Percentiles rank a stretch among this genome's conserved stretches.
These are phyloP conservation scores for Fragilaria crotonensis DNA, from an alignment of 108 stramenopile genomes.

Conservation along the genomic window DNA sequence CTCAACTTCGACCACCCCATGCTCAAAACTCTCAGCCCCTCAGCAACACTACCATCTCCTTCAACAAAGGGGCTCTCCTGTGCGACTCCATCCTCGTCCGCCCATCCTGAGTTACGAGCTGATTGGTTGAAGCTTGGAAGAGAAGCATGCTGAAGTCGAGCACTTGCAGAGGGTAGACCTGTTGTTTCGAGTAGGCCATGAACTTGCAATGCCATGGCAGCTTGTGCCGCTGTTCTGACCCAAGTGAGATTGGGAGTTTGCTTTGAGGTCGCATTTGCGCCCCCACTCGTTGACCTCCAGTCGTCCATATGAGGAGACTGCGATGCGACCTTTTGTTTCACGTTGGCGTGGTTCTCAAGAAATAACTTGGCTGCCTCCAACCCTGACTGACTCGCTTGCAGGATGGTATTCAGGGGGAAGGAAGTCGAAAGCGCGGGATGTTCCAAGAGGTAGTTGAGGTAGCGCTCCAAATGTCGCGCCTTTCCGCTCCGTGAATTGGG, in stretches of 20 bases:
- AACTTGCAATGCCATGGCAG: slow-evolving; percentile 77
- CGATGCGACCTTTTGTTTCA: slow-evolving; percentile 28
- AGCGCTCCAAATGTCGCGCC: slow-evolving; percentile 56
- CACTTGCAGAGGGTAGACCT: slow-evolving; percentile 71
- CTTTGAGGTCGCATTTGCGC: slow-evolving; percentile 14
- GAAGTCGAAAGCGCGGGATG: slow-evolving; percentile 75
- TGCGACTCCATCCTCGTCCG: slow-evolving; percentile 31
- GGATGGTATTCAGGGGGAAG: slow-evolving; percentile 73
- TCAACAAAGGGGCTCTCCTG: neutral
- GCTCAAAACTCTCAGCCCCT: slow-evolving; percentile 50
- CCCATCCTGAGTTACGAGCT: slow-evolving; percentile 37
- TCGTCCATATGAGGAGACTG: slow-evolving; percentile 27
- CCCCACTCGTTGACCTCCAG: slow-evolving; percentile 8
- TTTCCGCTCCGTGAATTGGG: slow-evolving; percentile 37
- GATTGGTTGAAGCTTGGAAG: slow-evolving; percentile 58
- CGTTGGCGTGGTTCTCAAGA: slow-evolving; percentile 49
- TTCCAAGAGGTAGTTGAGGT: slow-evolving; percentile 79
- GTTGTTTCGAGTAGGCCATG: slow-evolving; percentile 84
- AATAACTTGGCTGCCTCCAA: slow-evolving; percentile 74
- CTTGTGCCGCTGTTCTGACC: slow-evolving; percentile 83
- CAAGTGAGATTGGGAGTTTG: slow-evolving; percentile 47
- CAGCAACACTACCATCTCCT: neutral
- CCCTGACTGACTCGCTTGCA: slow-evolving; percentile 81
- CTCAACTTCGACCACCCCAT: slow-evolving; percentile 61
- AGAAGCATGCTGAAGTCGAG: slow-evolving; percentile 80